A percentile compares a stretch with the other conserved stretches of the same genome.
phyloP scores from a whole-genome alignment of 2,329 filamentous ascomycete genomes.

The Scortechinia acanthostroma region DNA sequence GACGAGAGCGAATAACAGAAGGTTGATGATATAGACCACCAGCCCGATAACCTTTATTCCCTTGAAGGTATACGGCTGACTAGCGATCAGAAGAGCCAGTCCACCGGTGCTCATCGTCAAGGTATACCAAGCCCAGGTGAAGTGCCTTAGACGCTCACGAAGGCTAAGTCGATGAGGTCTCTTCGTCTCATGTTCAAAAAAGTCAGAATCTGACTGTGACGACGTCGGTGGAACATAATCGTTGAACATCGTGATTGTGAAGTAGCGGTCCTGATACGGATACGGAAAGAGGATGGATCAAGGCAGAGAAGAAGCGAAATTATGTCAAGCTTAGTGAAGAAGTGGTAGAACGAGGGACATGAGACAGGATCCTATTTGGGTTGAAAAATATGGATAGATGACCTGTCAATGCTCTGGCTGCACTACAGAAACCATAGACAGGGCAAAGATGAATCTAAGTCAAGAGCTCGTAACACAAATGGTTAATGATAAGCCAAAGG shows the following conservation, averaged over 20 bases:
- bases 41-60: conserved; percentile 59
- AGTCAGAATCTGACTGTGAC: not conserved
- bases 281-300: not conserved
- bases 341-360: no score
- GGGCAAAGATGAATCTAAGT: no score
- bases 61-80: conserved; percentile 56
- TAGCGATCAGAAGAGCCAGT: conserved; percentile 53
- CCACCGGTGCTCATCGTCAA: conserved; percentile 71
- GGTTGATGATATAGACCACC: conserved; percentile 61
- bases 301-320: no score
- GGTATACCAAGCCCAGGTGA: conserved; percentile 71
- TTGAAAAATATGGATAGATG: no score
- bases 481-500: no score
- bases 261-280: not conserved
- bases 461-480: no score
- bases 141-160: conserved; percentile 41
- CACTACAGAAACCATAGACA: no score
- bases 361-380: no score
- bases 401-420: no score
- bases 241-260: not conserved
- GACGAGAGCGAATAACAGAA: conserved; percentile 54
- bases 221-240: not conserved
- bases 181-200: not conserved
- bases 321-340: no score
- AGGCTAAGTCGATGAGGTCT: conserved; percentile 12